These are phyloP conservation scores for Aspergillus neoniger DNA, from an alignment of 2,329 filamentous ascomycete species.

Conservation along the genomic window DNA sequence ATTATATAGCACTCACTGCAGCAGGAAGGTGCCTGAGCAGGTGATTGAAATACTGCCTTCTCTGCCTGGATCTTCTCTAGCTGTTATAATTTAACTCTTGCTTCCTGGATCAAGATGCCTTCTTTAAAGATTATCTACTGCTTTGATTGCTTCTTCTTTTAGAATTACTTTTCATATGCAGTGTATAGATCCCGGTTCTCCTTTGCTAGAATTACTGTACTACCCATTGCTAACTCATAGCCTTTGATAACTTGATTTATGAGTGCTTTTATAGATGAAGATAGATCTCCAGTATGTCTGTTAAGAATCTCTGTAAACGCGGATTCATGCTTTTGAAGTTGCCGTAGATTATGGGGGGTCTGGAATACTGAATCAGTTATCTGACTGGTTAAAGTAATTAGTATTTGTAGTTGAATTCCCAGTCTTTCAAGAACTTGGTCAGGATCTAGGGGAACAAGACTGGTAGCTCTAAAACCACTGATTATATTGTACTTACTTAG, in stretches of 20 bases:
- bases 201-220: too few species aligned
- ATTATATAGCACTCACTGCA: too few species aligned
- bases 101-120: too few species aligned
- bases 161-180: too few species aligned
- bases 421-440: not conserved
- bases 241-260: not conserved
- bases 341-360: not conserved
- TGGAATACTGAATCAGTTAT: not conserved
- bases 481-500: not conserved
- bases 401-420: not conserved
- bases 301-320: not conserved
- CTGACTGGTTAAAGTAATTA: not conserved
- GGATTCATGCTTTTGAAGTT: not conserved
- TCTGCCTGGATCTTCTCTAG: too few species aligned
- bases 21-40: too few species aligned
- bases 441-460: not conserved
- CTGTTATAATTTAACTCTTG: too few species aligned
- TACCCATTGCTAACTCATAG: too few species aligned
- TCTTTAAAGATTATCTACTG: too few species aligned
- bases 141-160: too few species aligned
- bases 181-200: too few species aligned
- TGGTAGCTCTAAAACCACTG: not conserved
- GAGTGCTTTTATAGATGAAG: not conserved
- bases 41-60: rapidly evolving
- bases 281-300: not conserved